Evolutionary conservation across 805 yeast species (phyloP), one percentile per base, ranked within the genome.

Genomic region (Ogataea dorogensis): DNA sequence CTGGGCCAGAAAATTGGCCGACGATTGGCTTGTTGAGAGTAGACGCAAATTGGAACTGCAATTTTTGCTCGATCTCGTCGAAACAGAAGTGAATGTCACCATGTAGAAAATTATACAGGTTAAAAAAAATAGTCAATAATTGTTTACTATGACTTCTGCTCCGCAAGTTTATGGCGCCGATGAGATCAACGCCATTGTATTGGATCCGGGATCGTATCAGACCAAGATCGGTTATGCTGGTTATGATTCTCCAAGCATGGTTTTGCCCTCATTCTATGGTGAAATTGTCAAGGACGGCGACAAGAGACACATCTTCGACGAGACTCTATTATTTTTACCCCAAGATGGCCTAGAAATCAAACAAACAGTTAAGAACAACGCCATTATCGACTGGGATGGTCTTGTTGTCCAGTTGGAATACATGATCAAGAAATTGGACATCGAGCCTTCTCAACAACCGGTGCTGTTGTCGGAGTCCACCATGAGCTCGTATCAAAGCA

Each of bases 141-240:
- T 9, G 9, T 4, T 24, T 22, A n/a, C 30, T 47, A 19, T 35
- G 39, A 54, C 62, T 5, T 56, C 67, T n/a, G 69, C 72, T 5
- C 66, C 73, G 21, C 78, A 71, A 46, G 70, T 71, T 1, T 74
- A 71, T 45, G 79, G 79, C 17, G 79, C 77, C 14, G 93, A 91
- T 63, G 98, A 91, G 59, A 81, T 93, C 45, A 79, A 87, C 46
- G 95, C 98, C 17, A 71, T 93, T 2, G 95, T 91, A 21, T 68
- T 91, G 17, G 98, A 93, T 54, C 89, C 95, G 2, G 98, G 98
- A 22, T 81, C 96, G 8, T 77, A 71, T 43, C 66, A 77, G 42
- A 87, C 96, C 5, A 77, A 91, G 36, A 77, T 82, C 13, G 98
- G 98, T 1, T 88, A 77, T 60, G 89, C 97, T 3, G 98, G 98